Conservation (phyloP, 352 stramenopile genomes). For the Globisporangium recalcitrans region DNA sequence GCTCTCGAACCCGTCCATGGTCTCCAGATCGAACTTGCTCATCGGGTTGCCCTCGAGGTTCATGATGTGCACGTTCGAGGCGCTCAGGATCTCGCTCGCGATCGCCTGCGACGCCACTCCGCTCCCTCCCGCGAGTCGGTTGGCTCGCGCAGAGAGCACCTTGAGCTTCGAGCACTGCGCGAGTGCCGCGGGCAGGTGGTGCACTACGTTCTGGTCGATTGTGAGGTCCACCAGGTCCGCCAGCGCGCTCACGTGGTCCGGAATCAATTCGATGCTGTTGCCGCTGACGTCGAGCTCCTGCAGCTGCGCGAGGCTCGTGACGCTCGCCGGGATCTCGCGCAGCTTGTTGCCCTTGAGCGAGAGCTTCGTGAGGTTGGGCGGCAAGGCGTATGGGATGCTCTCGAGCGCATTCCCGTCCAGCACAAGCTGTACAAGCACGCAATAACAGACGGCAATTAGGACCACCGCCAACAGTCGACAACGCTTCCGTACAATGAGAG, state of each 20-base stretch:
- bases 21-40: slow-evolving; percentile 70
- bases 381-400: slow-evolving; percentile 45
- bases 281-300: slow-evolving; percentile 66
- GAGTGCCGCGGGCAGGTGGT: slow-evolving; percentile 39
- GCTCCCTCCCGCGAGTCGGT: slow-evolving; percentile 33
- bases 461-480: background rate
- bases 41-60: slow-evolving; percentile 80
- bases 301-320: slow-evolving; percentile 46
- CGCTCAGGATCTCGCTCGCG: slow-evolving; percentile 43
- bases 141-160: slow-evolving; percentile 58
- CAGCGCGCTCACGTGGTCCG: slow-evolving; percentile 38
- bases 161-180: slow-evolving; percentile 63
- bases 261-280: slow-evolving; percentile 47
- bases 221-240: slow-evolving; percentile 60
- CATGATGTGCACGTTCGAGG: slow-evolving; percentile 71
- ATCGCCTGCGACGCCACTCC: slow-evolving; percentile 34
- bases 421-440: slow-evolving; percentile 38
- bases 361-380: slow-evolving; percentile 71
- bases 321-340: slow-evolving; percentile 29
- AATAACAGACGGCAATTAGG: background rate
- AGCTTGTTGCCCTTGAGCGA: slow-evolving; percentile 66
- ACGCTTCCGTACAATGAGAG: too few species aligned
- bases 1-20: slow-evolving; percentile 69
- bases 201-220: slow-evolving; percentile 57
- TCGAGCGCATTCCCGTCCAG: slow-evolving; percentile 68